Evolutionary conservation across 306 rosid species (phyloP), one percentile per base, ranked within the genome.

Genomic region (Mimosa bimucronata): DNA sequence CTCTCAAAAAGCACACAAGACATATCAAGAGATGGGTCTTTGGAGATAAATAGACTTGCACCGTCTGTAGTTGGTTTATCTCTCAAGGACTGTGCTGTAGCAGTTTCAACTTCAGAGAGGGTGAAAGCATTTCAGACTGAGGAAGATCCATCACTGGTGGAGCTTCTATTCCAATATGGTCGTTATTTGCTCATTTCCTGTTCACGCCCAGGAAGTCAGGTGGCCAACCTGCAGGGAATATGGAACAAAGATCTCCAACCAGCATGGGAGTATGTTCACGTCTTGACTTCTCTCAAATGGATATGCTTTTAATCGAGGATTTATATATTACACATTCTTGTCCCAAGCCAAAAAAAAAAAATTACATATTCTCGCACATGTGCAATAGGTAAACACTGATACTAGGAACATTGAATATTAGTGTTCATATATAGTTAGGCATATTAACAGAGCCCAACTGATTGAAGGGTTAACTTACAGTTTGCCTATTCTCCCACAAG

Each of bases 71-170:
- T 55, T 26, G 70, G 19, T 79, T 60, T 74, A 26, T 60, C 26
- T 76, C 34, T 79, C 25, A 48, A 37, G 75, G 83, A 76, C 45
- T 65, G 78, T 70, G 82, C 66, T 74, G 81, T 14, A 42, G 69
- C 75, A 10, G 73, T 80, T 66, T 74, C 97, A 72, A 92, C 96
- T 77, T 88, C 94, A 65, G 92, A 77, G 71, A 89, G 97, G 82
- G 89, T 92, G 68, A 92, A 87, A 65, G 83, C 94, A 42, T 92
- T 92, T 80, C 86, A 74, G 75, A 86, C 83, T n/a, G 90, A 90
- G 64, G 97, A 92, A 86, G 97, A 92, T 76, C 97, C 97, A 30
- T 90, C 94, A 19, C 23, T 92, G 34, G 89, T 92, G 77, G 95
- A 88, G 82, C 93, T 92, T 65, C 72, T 92, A 34, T 92, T 92